Conservation (phyloP, 2,329 filamentous ascomycete species). For the Cladophialophora bantiana region DNA sequence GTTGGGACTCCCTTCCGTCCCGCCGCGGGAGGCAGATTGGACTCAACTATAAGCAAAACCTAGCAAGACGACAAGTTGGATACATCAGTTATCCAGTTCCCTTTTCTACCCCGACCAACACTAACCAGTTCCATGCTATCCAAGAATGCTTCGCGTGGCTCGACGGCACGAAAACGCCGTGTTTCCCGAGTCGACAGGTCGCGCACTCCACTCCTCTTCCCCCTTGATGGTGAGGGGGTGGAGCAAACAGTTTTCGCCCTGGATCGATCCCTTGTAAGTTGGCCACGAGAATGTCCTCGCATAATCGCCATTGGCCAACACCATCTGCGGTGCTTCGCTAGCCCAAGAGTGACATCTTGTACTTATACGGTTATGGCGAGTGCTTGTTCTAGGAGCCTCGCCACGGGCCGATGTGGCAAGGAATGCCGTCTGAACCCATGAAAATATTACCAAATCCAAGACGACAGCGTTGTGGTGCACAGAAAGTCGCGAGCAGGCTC, state of each 20-base stretch:
- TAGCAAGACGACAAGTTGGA: neutral
- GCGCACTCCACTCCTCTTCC: constrained; percentile 1
- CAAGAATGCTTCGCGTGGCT: neutral
- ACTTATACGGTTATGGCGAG: constrained; percentile 1
- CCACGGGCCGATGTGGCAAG: constrained; percentile 16
- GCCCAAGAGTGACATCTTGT: constrained; percentile 15
- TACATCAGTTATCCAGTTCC: neutral
- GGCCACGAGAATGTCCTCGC: neutral
- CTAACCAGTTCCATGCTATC: neutral
- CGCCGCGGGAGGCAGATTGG: neutral
- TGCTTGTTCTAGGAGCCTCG: constrained; percentile 8
- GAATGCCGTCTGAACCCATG: constrained; percentile 6
- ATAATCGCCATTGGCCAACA: neutral
- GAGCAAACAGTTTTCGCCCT: constrained; percentile 1
- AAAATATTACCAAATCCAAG: constrained; percentile 5
- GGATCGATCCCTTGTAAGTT: constrained; percentile 8
- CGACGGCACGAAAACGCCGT: constrained; percentile 10
- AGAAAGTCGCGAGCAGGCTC: constrained; percentile 2
- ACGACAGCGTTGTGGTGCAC: neutral
- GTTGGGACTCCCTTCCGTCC: neutral
- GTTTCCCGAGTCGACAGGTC: constrained; percentile 23
- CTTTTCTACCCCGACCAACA: neutral
- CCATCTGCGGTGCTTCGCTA: constrained; percentile 16
- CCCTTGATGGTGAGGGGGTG: neutral
- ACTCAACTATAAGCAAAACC: neutral